Evolutionary conservation across 768 basidiomycete species (phyloP).

Genomic region (Boletus subcaerulescens): DNA sequence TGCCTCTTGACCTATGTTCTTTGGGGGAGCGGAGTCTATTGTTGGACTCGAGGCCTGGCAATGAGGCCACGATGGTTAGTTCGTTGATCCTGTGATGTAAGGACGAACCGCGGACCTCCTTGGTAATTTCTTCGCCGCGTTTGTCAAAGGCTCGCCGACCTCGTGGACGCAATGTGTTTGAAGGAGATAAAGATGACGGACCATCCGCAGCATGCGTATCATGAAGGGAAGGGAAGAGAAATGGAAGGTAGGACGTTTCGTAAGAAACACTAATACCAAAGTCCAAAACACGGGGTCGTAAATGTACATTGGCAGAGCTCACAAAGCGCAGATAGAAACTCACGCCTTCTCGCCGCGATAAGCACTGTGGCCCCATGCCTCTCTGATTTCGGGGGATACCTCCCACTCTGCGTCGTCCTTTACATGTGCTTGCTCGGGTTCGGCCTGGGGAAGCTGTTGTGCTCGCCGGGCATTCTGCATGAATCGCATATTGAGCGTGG

Average conservation of each 20-base stretch:
- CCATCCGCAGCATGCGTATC: conserved; percentile 23
- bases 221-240: conserved; percentile 47
- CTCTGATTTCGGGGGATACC: conserved; percentile 48
- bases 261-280: conserved; percentile 38
- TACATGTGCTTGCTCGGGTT: conserved; percentile 51
- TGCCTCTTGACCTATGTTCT: conserved; percentile 19
- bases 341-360: conserved; percentile 29
- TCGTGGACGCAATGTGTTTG: conserved; percentile 30
- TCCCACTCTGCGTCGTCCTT: conserved; percentile 68
- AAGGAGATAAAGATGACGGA: conserved; percentile 20
- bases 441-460: conserved; percentile 48
- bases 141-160: conserved; percentile 55
- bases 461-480: conserved; percentile 69
- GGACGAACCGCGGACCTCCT: conserved; percentile 21
- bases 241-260: conserved; percentile 65
- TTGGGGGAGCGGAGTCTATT: conserved; percentile 1
- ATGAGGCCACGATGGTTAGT: conserved; percentile 16
- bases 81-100: conserved; percentile 18
- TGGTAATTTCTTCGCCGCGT: conserved; percentile 44
- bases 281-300: conserved; percentile 10
- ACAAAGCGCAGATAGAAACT: conserved; percentile 11
- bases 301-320: conserved; percentile 18
- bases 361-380: conserved; percentile 45
- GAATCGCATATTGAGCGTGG: conserved; percentile 64
- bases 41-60: conserved; percentile 18